Conservation (phyloP, 1,284 basidiomycete genomes). For the Leucoagaricus sp. region DNA sequence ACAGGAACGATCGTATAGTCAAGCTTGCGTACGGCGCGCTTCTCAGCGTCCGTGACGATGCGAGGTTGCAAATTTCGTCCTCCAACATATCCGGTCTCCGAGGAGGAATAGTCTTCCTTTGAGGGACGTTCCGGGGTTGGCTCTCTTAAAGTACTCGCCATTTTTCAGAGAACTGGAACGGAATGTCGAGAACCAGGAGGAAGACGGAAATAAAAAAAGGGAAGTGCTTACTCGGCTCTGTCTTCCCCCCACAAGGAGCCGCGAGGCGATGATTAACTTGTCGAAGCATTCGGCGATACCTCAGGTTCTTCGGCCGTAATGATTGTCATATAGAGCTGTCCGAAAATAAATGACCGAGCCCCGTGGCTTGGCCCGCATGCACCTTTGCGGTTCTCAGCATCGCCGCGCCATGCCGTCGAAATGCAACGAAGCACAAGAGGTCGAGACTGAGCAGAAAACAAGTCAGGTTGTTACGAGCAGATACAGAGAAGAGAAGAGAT, state of each 20-base stretch:
- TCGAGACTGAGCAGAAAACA: too few species aligned
- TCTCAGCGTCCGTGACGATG: slow-evolving; percentile 13
- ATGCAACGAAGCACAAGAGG: too few species aligned
- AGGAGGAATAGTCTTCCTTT: neutral
- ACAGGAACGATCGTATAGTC: slow-evolving; percentile 33
- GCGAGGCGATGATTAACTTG: neutral
- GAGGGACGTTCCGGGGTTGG: neutral
- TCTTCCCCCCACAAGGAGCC: neutral
- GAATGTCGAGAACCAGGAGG: neutral
- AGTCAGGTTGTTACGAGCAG: too few species aligned
- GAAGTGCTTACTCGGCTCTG: neutral
- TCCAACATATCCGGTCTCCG: neutral
- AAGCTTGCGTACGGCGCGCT: slow-evolving; percentile 29
- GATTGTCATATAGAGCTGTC: neutral
- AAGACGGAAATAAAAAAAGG: neutral
- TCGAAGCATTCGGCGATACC: neutral
- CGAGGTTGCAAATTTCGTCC: neutral
- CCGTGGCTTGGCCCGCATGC: neutral
- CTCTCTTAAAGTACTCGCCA: neutral
- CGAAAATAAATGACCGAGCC: neutral
- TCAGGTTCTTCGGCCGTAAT: neutral
- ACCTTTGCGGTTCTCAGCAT: neutral
- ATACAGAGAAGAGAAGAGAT: too few species aligned
- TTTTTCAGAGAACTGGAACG: neutral
- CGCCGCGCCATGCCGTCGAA: neutral